These are phyloP conservation scores for Fusarium sp. DNA, from an alignment of 2,329 filamentous ascomycete genomes.

Conservation along the genomic window DNA sequence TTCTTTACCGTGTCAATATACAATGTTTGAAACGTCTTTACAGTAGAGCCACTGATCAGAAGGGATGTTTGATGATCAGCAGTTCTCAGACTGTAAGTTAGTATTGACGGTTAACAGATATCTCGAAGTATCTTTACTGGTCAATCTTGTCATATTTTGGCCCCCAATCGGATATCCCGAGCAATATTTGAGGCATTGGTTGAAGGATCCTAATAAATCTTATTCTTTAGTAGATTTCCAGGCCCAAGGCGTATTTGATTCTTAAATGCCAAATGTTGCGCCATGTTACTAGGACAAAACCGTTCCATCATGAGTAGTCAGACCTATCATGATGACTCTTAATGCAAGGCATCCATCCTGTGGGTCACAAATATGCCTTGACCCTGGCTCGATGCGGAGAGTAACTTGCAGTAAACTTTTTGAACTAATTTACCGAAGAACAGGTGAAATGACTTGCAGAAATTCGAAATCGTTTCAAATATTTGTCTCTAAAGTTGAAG, in stretches of 20 bases:
- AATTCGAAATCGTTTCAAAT: background rate
- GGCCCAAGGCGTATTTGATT: background rate
- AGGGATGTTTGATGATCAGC: background rate
- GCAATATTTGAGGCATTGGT: background rate
- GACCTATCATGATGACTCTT: constrained; percentile 26
- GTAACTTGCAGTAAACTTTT: background rate
- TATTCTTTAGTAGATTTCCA: no score
- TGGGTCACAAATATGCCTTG: constrained; percentile 11
- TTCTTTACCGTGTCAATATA: background rate
- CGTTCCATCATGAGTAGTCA: constrained; percentile 10
- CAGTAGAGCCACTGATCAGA: background rate
- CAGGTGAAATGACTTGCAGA: background rate
- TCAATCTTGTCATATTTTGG: background rate
- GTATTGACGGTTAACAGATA: background rate
- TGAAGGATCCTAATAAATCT: background rate
- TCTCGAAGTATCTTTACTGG: background rate
- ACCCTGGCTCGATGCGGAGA: background rate
- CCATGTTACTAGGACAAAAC: background rate
- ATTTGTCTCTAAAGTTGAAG: background rate
- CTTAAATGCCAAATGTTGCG: background rate
- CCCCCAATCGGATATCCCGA: no score
- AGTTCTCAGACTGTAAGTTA: no score
- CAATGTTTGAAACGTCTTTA: background rate
- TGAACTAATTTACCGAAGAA: background rate
- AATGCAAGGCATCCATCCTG: constrained; percentile 5